Evolutionary conservation across 257 asterid genomes (phyloP).

Genomic region (Gardenia jasminoides): DNA sequence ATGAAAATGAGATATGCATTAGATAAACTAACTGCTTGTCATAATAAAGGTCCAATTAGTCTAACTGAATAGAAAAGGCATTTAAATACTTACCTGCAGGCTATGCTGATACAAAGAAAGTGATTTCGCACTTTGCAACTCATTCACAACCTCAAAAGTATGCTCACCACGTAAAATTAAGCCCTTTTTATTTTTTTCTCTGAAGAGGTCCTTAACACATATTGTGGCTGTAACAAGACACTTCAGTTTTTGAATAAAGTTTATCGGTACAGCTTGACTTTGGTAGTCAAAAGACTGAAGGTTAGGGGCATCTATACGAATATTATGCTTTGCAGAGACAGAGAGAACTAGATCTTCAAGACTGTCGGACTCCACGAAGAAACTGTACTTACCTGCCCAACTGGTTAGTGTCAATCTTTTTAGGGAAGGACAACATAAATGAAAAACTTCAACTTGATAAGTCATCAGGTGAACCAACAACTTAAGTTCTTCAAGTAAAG

Average conservation of each 20-base stretch:
- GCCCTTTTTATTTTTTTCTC: too few species aligned
- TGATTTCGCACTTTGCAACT: not conserved
- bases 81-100: not conserved
- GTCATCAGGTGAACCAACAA: not conserved
- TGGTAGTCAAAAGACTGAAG: not conserved
- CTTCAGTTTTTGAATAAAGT: not conserved
- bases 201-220: not conserved
- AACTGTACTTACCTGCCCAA: not conserved
- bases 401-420: not conserved
- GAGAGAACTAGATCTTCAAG: conserved; percentile 5
- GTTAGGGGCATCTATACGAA: too few species aligned
- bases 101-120: too few species aligned
- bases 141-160: not conserved
- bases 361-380: not conserved
- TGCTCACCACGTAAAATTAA: not conserved
- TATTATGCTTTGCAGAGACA: too few species aligned
- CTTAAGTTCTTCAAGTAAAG: not conserved
- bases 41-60: not conserved
- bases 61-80: not conserved
- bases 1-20: not conserved
- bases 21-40: not conserved
- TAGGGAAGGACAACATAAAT: not conserved
- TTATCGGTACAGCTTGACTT: not conserved
- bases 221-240: conserved; percentile 2
- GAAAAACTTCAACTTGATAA: not conserved